These are phyloP conservation scores for Saccharomycopsis crataegensis DNA, from an alignment of 1,139 yeast species.

Conservation along the genomic window DNA sequence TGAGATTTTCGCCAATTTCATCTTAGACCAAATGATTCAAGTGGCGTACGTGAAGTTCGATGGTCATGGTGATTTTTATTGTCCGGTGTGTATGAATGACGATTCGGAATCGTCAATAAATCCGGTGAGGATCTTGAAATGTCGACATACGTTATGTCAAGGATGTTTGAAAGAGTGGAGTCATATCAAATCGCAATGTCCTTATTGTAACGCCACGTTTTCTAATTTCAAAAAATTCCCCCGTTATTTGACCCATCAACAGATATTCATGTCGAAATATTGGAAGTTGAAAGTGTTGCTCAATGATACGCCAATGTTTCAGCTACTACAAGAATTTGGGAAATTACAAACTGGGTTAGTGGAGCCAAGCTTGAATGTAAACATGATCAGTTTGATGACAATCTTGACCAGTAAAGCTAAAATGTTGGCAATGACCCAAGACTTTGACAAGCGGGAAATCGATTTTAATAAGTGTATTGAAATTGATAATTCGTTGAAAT, in stretches of 20 bases:
- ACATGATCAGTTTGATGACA: neutral
- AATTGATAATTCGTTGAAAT: neutral
- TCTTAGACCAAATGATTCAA: neutral
- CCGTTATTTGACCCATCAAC: slow-evolving; percentile 3
- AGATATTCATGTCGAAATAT: slow-evolving; percentile 14
- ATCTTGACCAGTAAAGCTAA: neutral
- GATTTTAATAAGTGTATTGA: neutral
- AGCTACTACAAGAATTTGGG: neutral
- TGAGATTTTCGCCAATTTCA: slow-evolving; percentile 1
- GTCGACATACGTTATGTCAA: slow-evolving; percentile 16
- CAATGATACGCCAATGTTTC: neutral
- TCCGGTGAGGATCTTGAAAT: slow-evolving; percentile 9
- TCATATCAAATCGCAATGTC: slow-evolving; percentile 13
- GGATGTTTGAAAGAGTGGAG: slow-evolving; percentile 13
- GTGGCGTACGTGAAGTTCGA: neutral
- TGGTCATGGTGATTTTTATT: slow-evolving; percentile 7
- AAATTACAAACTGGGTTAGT: neutral
- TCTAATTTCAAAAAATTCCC: slow-evolving; percentile 1
- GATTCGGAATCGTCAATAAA: neutral
- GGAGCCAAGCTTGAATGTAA: neutral
- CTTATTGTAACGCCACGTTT: slow-evolving; percentile 13
- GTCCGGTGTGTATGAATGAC: slow-evolving; percentile 15
- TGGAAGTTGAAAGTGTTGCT: slow-evolving; percentile 10
- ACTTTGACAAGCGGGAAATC: neutral
- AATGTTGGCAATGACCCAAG: neutral